Evolutionary conservation across 441 rosid species (phyloP), one percentile per base, ranked within the genome.

Genomic region (Erodium texanum): DNA sequence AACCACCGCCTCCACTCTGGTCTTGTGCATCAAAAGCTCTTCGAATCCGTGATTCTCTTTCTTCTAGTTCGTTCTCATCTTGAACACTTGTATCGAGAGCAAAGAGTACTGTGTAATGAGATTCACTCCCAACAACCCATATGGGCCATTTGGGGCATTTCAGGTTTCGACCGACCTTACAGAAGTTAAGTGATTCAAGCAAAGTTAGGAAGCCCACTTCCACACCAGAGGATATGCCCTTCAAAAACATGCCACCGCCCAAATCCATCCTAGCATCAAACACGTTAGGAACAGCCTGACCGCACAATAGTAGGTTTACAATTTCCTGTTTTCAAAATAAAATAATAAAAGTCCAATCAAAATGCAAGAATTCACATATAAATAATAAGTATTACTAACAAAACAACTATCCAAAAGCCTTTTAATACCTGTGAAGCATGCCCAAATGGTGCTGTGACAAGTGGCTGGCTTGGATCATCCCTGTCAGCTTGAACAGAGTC

Each of bases 91-190:
- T 87, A 68, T 92, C 89, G 12, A 87, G 93, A 58, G 99, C 97
- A 78, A 94, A 94, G 24, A 94, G 76, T 62, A 92, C 99, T 0
- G 97, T 94, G 75, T 92, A 94, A 72, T 94, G 99, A 64, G 99
- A 94, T 80, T 94, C 99, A 48, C 99, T 94, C 6, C 99, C 99
- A 71, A 94, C 82, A 68, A 94, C 98, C 99, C 99, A 94, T 84
- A 94, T 94, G 20, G 99, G 99, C 98, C 97, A 92, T 67, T 71
- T 86, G 18, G 99, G 99, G 80, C 84, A 84, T 79, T 94, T 94
- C 32, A 94, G 86, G 78, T 86, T 76, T 76, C 86, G 97, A 19
- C 99, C 99, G 19, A 94, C 99, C 81, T 88, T 94, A 70, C 99
- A 94, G 81, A 92, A 89, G 68, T 89, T 87, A 56, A 94, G 94